Base-by-base conservation (phyloP, 352 stramenopile species). In the Globisporangium paroecandrum region DNA sequence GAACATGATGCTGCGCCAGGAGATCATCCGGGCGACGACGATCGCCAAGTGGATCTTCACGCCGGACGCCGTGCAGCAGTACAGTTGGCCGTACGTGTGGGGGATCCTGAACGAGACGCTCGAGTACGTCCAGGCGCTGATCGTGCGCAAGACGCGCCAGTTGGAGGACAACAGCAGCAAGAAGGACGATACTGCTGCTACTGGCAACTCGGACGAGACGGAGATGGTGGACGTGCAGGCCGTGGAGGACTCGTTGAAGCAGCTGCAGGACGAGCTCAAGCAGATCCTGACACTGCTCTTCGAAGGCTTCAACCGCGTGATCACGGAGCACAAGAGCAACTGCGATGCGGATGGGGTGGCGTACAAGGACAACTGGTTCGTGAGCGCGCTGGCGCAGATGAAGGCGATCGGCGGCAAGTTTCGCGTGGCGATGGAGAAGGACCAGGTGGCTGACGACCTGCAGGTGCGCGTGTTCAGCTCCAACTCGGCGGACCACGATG, bases 61-160 rank as follows among this genome's bases (percentile, higher is more conserved):
- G 9, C 62, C 83, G 5, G 87, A 95, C 56, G 84, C 85, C 4
- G 79, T 93, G 22, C 87, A 94, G 75, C 87, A 95, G 67, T 95
- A 93, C 73, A 94, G 87, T 73, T 95, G 87, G 87, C 87, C 86
- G 41, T 95, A 95, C 66, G 83, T 95, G 55, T 95, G 87, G 87
- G 82, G 81, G 5, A 93, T 95, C 54, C 61, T 93, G 41, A 76
- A 90, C 61, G 84, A 91, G 47, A 91, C 87, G 25, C 53, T 95
- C 29, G 74, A 70, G 27, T 89, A 89, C 32, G 64, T 90, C 36
- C 74, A 86, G 59, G 72, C 76, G 10, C 65, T 67, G 25, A 85
- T 87, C 58, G 34, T 24, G 12, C 58, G 68, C 5, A 82, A 81
- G 60, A 75, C 76, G 43, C 68, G 70, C 27, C 68, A 77, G 46